These are phyloP conservation scores for Thalassiosira exigua DNA, from an alignment of 352 stramenopile genomes.

Conservation along the genomic window DNA sequence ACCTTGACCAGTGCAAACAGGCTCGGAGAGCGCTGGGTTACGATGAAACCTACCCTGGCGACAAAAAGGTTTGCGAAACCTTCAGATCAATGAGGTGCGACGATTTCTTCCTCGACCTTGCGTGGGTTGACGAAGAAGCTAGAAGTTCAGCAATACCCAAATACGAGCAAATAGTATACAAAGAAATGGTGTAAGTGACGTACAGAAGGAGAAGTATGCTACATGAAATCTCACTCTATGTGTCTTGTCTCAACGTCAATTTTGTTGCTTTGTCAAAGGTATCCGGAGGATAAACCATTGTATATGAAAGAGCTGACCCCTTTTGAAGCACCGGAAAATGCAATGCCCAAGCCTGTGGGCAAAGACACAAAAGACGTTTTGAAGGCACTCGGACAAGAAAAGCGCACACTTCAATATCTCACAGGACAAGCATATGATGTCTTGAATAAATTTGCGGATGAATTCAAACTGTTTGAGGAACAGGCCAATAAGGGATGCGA, in stretches of 20 bases:
- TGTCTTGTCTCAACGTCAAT: background rate
- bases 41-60: background rate
- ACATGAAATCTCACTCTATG: too few species aligned
- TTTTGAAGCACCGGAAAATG: background rate
- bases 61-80: background rate
- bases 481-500: too few species aligned
- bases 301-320: background rate
- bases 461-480: too few species aligned
- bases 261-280: slow-evolving; percentile 11
- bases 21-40: background rate
- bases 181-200: background rate
- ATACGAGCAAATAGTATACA: too few species aligned
- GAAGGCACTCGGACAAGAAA: too few species aligned
- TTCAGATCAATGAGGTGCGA: slow-evolving; percentile 1
- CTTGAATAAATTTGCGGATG: too few species aligned
- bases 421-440: too few species aligned
- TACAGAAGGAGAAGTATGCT: too few species aligned
- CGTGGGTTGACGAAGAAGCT: background rate
- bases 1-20: slow-evolving; percentile 1
- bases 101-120: slow-evolving; percentile 8
- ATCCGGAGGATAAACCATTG: background rate
- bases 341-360: too few species aligned
- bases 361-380: background rate
- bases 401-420: too few species aligned
- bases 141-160: background rate